These are phyloP conservation scores for Agaricales sp. DNA, from an alignment of 1,284 basidiomycete genomes.

Conservation along the genomic window DNA sequence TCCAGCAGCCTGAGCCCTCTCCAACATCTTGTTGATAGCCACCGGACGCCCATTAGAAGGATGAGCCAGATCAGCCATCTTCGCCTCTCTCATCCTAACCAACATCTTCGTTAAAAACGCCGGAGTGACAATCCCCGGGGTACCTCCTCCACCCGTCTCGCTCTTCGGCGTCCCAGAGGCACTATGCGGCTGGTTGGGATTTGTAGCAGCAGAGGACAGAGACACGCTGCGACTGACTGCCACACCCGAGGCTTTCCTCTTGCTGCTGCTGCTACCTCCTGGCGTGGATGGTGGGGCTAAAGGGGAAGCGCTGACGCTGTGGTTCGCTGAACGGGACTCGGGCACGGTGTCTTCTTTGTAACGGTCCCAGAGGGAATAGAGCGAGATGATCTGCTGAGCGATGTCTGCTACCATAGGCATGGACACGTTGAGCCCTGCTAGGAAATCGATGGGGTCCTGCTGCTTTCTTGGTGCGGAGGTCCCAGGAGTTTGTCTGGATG, in stretches of 20 bases:
- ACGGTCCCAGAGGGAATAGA: conserved; percentile 83
- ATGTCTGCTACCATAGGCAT: conserved; percentile 78
- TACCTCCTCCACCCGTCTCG: conserved; percentile 14
- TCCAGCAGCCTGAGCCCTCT: conserved; percentile 37
- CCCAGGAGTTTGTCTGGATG: conserved; percentile 15
- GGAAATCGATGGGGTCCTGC: conserved; percentile 71
- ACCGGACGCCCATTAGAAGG: conserved; percentile 35
- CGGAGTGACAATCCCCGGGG: conserved; percentile 34
- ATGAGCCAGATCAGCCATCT: conserved; percentile 50
- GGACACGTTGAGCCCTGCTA: conserved; percentile 80
- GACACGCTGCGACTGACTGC: not conserved
- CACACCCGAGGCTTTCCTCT: not conserved
- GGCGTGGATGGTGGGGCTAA: conserved; percentile 8
- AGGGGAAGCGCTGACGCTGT: conserved; percentile 5
- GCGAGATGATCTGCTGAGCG: conserved; percentile 81
- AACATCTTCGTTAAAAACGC: conserved; percentile 42
- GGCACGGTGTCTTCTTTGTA: conserved; percentile 53
- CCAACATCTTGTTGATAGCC: conserved; percentile 57
- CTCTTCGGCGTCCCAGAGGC: conserved; percentile 11
- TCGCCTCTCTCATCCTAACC: conserved; percentile 58
- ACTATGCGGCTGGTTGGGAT: conserved; percentile 9
- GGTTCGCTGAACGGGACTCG: conserved; percentile 20
- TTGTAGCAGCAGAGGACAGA: conserved; percentile 3
- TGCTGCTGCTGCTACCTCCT: conserved; percentile 22
- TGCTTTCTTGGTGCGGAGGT: conserved; percentile 19